Evolutionary conservation across 208 protist genomes (phyloP), one percentile per base, ranked within the genome.

Genomic region (Crithidia bombi): DNA sequence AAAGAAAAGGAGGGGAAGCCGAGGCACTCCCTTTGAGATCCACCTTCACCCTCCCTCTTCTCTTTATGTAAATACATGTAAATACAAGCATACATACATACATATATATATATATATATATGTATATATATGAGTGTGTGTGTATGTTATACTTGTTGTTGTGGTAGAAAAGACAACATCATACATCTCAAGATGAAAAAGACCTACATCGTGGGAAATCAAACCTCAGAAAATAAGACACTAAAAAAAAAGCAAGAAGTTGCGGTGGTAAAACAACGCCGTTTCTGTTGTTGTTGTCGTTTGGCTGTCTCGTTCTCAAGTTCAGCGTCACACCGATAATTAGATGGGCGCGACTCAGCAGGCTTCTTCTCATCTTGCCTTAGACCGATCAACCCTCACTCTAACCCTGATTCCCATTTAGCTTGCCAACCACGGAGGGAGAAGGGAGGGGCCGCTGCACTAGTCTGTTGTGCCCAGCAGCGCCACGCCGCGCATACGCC

Each of bases 401-500:
- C n/a, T n/a, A n/a, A n/a, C n/a, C n/a, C n/a, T n/a, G n/a, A n/a
- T n/a, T n/a, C n/a, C n/a, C n/a, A n/a, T n/a, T n/a, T n/a, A n/a
- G n/a, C n/a, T n/a, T n/a, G n/a, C n/a, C 43, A 17, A 54, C 11
- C 15, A 39, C 9, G n/a, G 52, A 62, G 10, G 41, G 50, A 62
- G 38, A 55, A 72, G 33, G n/a, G 36, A 65, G 28, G 44, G 32
- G 9, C 10, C 19, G 44, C 5, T 14, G 11, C 7, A n/a, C 25
- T 94, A 98, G 59, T 96, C 92, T 0, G 75, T 94, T 65, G 73
- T 87, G 35, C 92, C 91, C 11, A 98, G 83, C 36, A 98, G 77
- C 28, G 91, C 92, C 47, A 99, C 94, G 75, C 98, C 98, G 43
- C 98, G 90, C 85, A 99, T 90, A 63, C 91, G 97, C 98, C 98